These are phyloP conservation scores for Dunaliella primolecta DNA, from an alignment of 139 green algal species.

Conservation along the genomic window DNA sequence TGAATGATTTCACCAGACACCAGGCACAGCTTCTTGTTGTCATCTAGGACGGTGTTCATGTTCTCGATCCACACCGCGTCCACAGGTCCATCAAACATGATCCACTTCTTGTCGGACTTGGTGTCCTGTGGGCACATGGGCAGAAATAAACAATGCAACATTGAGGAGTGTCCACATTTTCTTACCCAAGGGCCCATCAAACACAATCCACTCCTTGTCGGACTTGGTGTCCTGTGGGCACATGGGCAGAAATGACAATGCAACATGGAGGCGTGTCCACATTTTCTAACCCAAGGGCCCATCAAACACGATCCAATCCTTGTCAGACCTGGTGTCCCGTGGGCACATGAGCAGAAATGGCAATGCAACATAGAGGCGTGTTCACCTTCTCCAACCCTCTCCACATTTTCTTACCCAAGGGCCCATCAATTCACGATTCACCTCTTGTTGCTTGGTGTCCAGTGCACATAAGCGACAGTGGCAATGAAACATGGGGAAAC, in stretches of 20 bases:
- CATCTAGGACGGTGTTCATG: constrained; percentile 60
- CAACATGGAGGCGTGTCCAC: too few species aligned
- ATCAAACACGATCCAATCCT: constrained; percentile 86
- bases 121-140: too few species aligned
- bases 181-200: constrained; percentile 74
- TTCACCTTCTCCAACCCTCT: too few species aligned
- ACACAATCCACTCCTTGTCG: constrained; percentile 85
- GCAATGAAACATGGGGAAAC: too few species aligned
- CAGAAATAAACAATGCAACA: too few species aligned
- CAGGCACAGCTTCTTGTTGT: constrained; percentile 90
- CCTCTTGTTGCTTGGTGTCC: constrained; percentile 73
- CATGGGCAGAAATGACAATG: too few species aligned
- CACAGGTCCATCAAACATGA: constrained; percentile 80
- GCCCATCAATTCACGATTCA: constrained; percentile 83
- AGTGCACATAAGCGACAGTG: too few species aligned
- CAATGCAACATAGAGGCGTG: too few species aligned
- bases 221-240: constrained; percentile 59
- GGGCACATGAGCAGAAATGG: too few species aligned
- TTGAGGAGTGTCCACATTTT: too few species aligned
- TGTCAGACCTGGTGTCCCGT: constrained; percentile 63
- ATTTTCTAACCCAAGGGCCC: constrained; percentile 72
- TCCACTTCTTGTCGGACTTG: constrained; percentile 77
- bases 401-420: too few species aligned
- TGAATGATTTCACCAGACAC: constrained; percentile 82
- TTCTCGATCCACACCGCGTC: constrained; percentile 62